A percentile compares a stretch with the other conserved stretches of the same genome.
These are phyloP conservation scores for Phylloporus rhodoxanthus DNA, from an alignment of 768 basidiomycete species.

Conservation along the genomic window DNA sequence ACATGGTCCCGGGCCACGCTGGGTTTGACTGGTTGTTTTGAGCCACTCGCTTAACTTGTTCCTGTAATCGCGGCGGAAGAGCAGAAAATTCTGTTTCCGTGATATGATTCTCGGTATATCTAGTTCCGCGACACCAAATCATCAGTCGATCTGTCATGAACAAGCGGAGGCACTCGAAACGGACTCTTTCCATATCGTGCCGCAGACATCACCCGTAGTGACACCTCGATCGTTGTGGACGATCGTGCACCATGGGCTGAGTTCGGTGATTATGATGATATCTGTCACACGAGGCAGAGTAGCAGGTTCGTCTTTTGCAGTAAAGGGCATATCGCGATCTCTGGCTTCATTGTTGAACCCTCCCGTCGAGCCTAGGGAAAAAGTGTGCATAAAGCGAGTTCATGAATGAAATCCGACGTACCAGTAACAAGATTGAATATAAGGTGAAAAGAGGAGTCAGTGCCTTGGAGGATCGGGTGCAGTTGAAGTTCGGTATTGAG, in stretches of 20 bases:
- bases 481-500: conserved; percentile 64
- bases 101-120: conserved; percentile 64
- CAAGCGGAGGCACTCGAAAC: conserved; percentile 21
- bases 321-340: conserved; percentile 53
- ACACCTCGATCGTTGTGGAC: conserved; percentile 69
- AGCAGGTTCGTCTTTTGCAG: conserved; percentile 56
- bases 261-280: conserved; percentile 52
- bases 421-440: conserved; percentile 69
- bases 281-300: conserved; percentile 61
- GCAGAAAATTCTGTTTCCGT: conserved; percentile 60
- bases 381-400: neutral
- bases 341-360: conserved; percentile 58
- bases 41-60: conserved; percentile 63
- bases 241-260: conserved; percentile 75
- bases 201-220: conserved; percentile 70
- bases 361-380: conserved; percentile 45
- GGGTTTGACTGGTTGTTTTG: conserved; percentile 30
- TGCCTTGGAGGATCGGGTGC: conserved; percentile 63
- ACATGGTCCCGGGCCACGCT: conserved; percentile 36
- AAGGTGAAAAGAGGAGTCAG: conserved; percentile 48
- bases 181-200: conserved; percentile 70
- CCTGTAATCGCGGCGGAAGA: conserved; percentile 60
- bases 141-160: conserved; percentile 5
- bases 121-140: conserved; percentile 25
- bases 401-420: conserved; percentile 21